Evolutionary conservation across 306 rosid species (phyloP).

Genomic region (Dryas alaskensis): DNA sequence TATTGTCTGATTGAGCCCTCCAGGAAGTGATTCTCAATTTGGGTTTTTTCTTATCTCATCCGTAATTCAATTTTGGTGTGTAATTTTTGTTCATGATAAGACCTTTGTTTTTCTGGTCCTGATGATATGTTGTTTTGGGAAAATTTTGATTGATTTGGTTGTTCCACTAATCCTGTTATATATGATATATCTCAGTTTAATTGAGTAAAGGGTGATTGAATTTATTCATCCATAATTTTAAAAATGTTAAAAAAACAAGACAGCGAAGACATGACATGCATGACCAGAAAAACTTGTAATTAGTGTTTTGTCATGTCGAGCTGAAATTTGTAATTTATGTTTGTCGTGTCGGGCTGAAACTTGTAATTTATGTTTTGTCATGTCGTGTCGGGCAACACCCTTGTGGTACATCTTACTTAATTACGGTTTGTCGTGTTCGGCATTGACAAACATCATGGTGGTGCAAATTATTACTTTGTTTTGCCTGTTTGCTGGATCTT

Average conservation of each 20-base stretch:
- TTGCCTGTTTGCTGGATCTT: constrained; percentile 7
- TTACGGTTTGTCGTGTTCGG: not conserved
- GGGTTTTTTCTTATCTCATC: not conserved
- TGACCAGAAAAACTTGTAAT: not conserved
- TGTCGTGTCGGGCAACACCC: not conserved
- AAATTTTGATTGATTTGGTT: constrained; percentile 2
- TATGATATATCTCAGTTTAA: not conserved
- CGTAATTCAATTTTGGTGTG: not conserved
- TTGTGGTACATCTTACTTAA: too few relatives aligned
- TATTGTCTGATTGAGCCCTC: not conserved
- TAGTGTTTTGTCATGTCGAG: not conserved
- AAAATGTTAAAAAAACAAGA: not conserved
- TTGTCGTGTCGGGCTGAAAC: not conserved
- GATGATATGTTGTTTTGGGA: not conserved
- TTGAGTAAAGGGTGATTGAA: not conserved
- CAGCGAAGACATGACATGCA: not conserved
- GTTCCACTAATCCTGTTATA: constrained; percentile 2
- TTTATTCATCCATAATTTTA: constrained; percentile 7
- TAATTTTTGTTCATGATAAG: not conserved
- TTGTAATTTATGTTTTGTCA: not conserved
- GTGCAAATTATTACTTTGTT: not conserved
- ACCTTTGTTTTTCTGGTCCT: constrained; percentile 13
- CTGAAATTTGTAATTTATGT: not conserved
- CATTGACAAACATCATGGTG: not conserved
- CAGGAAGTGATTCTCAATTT: not conserved